phyloP scores from a whole-genome alignment of 306 rosid genomes.

The Vicia faba region DNA sequence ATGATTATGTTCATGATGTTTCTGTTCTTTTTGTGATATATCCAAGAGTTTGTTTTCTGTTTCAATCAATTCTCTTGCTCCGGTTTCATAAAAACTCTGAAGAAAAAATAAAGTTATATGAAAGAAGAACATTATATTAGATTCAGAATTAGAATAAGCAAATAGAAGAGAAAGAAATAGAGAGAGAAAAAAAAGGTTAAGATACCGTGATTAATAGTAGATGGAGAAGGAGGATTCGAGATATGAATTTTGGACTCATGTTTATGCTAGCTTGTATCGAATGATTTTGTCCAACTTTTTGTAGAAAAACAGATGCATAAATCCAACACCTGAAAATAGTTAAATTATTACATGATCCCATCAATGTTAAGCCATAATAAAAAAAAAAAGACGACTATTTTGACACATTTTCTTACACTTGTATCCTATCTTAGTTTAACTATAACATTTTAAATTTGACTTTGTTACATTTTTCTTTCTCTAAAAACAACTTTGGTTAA shows the following conservation, averaged over 20 bases:
- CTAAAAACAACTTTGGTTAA: too few species aligned
- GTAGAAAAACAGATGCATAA: background rate
- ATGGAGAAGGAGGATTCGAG: conserved; percentile 20
- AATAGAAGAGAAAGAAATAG: background rate
- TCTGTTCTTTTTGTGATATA: background rate
- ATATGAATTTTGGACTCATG: background rate
- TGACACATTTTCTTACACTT: too few species aligned
- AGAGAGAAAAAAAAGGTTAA: background rate
- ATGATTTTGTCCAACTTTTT: conserved; percentile 3
- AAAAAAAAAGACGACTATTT: too few species aligned
- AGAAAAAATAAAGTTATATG: too few species aligned
- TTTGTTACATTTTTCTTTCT: too few species aligned
- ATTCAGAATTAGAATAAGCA: background rate
- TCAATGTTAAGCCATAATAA: too few species aligned
- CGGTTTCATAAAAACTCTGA: conserved; percentile 43
- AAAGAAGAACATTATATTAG: background rate
- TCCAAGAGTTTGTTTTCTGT: background rate
- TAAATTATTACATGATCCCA: too few species aligned
- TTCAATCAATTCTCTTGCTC: conserved; percentile 32
- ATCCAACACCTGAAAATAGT: background rate
- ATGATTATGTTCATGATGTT: background rate
- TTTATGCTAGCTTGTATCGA: conserved; percentile 2
- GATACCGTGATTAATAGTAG: conserved; percentile 23
- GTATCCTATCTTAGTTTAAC: too few species aligned
- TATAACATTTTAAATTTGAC: too few species aligned